These are phyloP conservation scores for Ceratobasidium sp. DNA, from an alignment of 1,284 basidiomycete species.

Conservation along the genomic window DNA sequence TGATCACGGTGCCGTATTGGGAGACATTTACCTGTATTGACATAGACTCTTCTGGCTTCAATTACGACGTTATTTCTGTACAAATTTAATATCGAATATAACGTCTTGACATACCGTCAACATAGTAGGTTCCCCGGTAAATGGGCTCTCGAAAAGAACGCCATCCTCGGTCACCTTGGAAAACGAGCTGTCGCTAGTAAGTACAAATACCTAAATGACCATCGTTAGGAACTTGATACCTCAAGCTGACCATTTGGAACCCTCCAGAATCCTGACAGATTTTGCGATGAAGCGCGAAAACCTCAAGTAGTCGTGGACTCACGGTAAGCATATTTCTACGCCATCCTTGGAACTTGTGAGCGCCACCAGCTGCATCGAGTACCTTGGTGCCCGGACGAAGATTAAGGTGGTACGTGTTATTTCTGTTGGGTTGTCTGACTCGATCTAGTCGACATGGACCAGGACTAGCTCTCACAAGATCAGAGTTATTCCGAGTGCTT, in stretches of 20 bases:
- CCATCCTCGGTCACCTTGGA: conserved; percentile 85
- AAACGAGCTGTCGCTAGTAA: conserved; percentile 52
- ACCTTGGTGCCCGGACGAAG: conserved; percentile 77
- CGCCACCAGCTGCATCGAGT: conserved; percentile 73
- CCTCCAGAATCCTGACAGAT: conserved; percentile 77
- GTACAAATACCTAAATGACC: conserved; percentile 9
- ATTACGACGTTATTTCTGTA: conserved; percentile 16
- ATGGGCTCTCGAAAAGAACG: conserved; percentile 80
- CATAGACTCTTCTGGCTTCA: conserved; percentile 81
- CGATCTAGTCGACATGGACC: conserved; percentile 60
- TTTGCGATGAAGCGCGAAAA: not conserved
- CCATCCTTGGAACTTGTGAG: conserved; percentile 87
- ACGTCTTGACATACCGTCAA: conserved; percentile 65
- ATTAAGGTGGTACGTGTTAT: conserved; percentile 87
- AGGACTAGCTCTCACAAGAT: conserved; percentile 47
- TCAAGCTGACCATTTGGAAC: conserved; percentile 82
- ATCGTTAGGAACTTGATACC: conserved; percentile 2
- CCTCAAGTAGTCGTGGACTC: not conserved
- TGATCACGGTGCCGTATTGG: not conserved
- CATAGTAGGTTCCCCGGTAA: conserved; percentile 83
- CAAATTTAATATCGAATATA: conserved; percentile 42
- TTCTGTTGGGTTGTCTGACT: conserved; percentile 51
- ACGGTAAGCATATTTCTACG: conserved; percentile 76
- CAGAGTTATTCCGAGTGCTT: conserved; percentile 63
- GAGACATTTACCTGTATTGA: conserved; percentile 43